Evolutionary conservation across 1,284 basidiomycete genomes (phyloP).

Genomic region (Ganoderma sinense): DNA sequence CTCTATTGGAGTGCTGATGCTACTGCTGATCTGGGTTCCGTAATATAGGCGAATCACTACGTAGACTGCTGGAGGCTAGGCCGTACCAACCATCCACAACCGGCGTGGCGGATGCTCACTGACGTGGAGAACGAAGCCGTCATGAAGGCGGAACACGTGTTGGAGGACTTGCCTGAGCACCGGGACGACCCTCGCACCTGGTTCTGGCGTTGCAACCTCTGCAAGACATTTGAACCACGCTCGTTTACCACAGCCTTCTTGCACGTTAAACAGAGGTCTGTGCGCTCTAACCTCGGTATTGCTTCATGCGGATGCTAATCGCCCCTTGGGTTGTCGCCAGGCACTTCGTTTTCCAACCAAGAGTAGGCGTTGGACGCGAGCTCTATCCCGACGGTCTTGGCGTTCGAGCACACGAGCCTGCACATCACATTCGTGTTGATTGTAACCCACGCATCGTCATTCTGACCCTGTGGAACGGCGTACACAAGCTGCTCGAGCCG

Average conservation of each 20-base stretch:
- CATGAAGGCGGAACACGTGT: background rate
- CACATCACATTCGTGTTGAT: background rate
- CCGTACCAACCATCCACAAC: background rate
- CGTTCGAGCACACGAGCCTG: background rate
- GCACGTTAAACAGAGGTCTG: background rate
- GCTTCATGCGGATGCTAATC: background rate
- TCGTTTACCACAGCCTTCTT: background rate
- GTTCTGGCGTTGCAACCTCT: background rate
- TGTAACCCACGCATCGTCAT: background rate
- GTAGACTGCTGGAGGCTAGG: background rate
- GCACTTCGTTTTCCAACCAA: background rate
- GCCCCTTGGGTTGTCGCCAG: background rate
- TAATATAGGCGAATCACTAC: background rate
- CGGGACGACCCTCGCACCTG: background rate
- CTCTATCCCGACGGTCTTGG: background rate
- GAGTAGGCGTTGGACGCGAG: background rate
- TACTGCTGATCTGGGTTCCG: background rate
- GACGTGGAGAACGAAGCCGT: background rate
- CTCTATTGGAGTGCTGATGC: background rate
- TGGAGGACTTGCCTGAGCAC: background rate
- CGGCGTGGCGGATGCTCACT: background rate
- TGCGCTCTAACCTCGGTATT: background rate
- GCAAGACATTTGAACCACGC: background rate
- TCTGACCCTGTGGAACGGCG: background rate
- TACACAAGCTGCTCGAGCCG: background rate